Conservation (phyloP, 2,329 filamentous ascomycete genomes). For the Trichophaea hybrida region DNA sequence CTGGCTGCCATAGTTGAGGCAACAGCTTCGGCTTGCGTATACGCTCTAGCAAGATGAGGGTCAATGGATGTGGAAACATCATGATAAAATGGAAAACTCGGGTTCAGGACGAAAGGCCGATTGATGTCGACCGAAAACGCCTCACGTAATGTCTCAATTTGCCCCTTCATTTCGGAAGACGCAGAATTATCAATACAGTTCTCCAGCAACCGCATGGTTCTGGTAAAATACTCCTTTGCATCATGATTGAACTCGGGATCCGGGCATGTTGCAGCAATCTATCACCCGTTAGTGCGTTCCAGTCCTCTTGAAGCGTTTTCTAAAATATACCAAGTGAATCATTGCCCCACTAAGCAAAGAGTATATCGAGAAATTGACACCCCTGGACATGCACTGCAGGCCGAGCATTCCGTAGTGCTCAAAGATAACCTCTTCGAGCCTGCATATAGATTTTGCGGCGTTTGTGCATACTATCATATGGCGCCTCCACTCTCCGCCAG, state of each 20-base stretch:
- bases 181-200: constrained; percentile 62
- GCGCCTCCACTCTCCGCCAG: constrained; percentile 67
- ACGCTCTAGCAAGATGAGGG: constrained; percentile 43
- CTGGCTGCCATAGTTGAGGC: constrained; percentile 34
- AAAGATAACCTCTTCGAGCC: constrained; percentile 70
- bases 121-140: constrained; percentile 78
- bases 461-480: constrained; percentile 78
- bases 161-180: constrained; percentile 43
- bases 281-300: constrained; percentile 7
- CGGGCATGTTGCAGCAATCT: constrained; percentile 87
- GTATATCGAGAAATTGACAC: constrained; percentile 93
- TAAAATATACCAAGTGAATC: constrained; percentile 64
- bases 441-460: constrained; percentile 71
- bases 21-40: constrained; percentile 29
- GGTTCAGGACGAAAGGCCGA: constrained; percentile 78
- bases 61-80: constrained; percentile 55
- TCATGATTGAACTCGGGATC: constrained; percentile 77
- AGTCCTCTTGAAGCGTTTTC: constrained; percentile 1
- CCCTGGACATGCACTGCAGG: constrained; percentile 79
- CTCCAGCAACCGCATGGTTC: constrained; percentile 89
- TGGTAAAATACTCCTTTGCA: constrained; percentile 74
- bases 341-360: constrained; percentile 81
- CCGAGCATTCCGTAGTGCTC: constrained; percentile 63
- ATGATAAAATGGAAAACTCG: constrained; percentile 50
- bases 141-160: constrained; percentile 76